Evolutionary conservation across 805 yeast genomes (phyloP).

Genomic region (Starmerella sirachaensis): DNA sequence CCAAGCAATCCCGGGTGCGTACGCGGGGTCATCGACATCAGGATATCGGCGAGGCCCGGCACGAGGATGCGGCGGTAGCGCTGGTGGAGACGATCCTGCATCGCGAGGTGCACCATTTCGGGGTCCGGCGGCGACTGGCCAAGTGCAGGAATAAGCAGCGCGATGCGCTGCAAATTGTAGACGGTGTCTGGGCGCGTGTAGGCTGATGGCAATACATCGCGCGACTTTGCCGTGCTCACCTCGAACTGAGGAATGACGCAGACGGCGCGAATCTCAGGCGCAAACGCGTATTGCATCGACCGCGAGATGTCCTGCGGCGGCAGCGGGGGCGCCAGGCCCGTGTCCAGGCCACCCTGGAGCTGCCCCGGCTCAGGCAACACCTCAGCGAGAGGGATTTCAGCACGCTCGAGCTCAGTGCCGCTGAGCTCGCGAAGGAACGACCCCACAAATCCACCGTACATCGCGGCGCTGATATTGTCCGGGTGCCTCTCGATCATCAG

Average conservation of each 20-base stretch:
- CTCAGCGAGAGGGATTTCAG: constrained; percentile 73
- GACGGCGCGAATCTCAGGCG: constrained; percentile 67
- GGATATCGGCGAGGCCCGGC: constrained; percentile 79
- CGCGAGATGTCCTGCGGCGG: constrained; percentile 86
- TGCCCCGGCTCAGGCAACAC: constrained; percentile 63
- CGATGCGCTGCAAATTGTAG: constrained; percentile 85
- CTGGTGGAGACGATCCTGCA: constrained; percentile 95
- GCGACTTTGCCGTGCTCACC: constrained; percentile 80
- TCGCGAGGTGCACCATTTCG: constrained; percentile 75
- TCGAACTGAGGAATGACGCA: constrained; percentile 91
- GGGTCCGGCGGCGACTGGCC: constrained; percentile 76
- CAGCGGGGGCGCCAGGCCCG: constrained; percentile 57
- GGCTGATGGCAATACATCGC: constrained; percentile 76
- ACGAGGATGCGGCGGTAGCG: constrained; percentile 88
- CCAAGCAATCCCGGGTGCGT: constrained; percentile 80
- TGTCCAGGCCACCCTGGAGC: constrained; percentile 46
- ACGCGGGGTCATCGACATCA: constrained; percentile 67
- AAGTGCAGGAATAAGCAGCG: constrained; percentile 83
- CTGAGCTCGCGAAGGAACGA: constrained; percentile 75
- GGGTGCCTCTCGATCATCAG: constrained; percentile 97
- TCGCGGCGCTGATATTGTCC: constrained; percentile 95
- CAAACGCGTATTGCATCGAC: constrained; percentile 77
- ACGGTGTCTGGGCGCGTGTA: constrained; percentile 74
- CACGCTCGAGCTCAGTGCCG: constrained; percentile 56
- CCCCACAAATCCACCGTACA: constrained; percentile 98